Base-by-base conservation (phyloP, 73 alveolate genomes). In the Stentor roeselii region DNA sequence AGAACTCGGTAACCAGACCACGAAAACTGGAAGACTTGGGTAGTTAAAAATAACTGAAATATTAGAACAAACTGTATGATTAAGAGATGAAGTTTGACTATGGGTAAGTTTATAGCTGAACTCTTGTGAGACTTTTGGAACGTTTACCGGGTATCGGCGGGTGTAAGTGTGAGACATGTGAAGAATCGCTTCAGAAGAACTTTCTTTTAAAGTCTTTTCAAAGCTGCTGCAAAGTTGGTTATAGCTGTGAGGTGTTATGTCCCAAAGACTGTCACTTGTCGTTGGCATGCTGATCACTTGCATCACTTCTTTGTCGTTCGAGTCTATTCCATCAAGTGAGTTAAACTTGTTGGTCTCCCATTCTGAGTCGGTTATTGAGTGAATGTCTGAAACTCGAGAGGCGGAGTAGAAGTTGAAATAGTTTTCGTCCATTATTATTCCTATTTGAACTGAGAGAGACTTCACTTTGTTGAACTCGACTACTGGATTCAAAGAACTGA, bases 181-280 rank as follows among this genome's bases (percentile, higher is more conserved):
- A 36, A 67, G 37, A 1, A 11, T 21, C 11, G 34, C 14, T 21
- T 36, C 14, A 30, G 80, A 21, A 27, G n/a, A 27, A 27, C 34
- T 67, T 14, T 21, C 27, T 27, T 21, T 32, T 32, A 67, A 34
- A 40, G 78, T 59, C 4, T 78, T 21, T 0, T 0, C 31, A 6
- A 78, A 39, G 27, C 6, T 1, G 14, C 42, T 27, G 38, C 40
- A 36, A 3, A 78, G 78, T 35, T 78, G 50, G 36, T 39, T 14
- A 27, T 59, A 74, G 39, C 85, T 86, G 3, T 86, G 92, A n/a
- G 97, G 86, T 34, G 95, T 87, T 38, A 92, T 83, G 78, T 84
- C 93, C 95, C 97, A 92, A 60, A 87, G 78, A 31, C 85, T 78
- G 59, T 86, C 97, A 14, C 91, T 60, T 60, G 85, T 90, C 36